These are phyloP conservation scores for Aspergillus puulaauensis DNA, from an alignment of 2,329 filamentous ascomycete genomes.

Conservation along the genomic window DNA sequence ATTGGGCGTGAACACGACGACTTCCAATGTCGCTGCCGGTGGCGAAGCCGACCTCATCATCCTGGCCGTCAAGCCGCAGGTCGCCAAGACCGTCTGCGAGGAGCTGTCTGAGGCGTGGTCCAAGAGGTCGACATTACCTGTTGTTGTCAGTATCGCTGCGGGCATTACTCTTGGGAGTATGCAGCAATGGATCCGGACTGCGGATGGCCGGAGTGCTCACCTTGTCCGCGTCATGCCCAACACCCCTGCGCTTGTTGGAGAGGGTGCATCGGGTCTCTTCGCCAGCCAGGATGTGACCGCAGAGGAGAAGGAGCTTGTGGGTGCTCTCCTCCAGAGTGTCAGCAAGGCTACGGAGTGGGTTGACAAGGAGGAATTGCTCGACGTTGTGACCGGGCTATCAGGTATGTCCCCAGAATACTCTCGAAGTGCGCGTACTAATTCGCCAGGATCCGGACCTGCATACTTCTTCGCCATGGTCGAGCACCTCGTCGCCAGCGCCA, in stretches of 20 bases:
- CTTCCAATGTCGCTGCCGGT: constrained; percentile 28
- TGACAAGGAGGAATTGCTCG: constrained; percentile 32
- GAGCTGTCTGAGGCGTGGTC: constrained; percentile 31
- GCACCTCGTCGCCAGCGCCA: constrained; percentile 33
- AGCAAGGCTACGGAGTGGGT: constrained; percentile 37
- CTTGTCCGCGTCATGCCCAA: constrained; percentile 39
- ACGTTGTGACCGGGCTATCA: constrained; percentile 38
- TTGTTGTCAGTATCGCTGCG: constrained; percentile 36
- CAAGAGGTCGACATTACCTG: constrained; percentile 22
- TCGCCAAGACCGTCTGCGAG: constrained; percentile 32
- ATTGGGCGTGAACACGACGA: constrained; percentile 31
- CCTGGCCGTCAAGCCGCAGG: constrained; percentile 37
- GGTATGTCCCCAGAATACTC: constrained; percentile 21
- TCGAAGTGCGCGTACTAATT: too few relatives aligned
- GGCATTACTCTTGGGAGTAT: constrained; percentile 34
- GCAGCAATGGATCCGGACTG: constrained; percentile 28
- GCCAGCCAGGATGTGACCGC: constrained; percentile 26
- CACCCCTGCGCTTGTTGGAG: constrained; percentile 32
- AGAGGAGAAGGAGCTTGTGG: constrained; percentile 32
- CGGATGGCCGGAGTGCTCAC: constrained; percentile 25
- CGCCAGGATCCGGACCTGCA: constrained; percentile 34
- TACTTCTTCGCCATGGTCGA: constrained; percentile 41
- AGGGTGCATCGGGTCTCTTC: constrained; percentile 33
- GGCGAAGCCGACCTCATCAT: constrained; percentile 31
- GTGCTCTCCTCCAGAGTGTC: constrained; percentile 28